phyloP scores from a whole-genome alignment of 306 rosid genomes.

The Rubus parviflorus region DNA sequence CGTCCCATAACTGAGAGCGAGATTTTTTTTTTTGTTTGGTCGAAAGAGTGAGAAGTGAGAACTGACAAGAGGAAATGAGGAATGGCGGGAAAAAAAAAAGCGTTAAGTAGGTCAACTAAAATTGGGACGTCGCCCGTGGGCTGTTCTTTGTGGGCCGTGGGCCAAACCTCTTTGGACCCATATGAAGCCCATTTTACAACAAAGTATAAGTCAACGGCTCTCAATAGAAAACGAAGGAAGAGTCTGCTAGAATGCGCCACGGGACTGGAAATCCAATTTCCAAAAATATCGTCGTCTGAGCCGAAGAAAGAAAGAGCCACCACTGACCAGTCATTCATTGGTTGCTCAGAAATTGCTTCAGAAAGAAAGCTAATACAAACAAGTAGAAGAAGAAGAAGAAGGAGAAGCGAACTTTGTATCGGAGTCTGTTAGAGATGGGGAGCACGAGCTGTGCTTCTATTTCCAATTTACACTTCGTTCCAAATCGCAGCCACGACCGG shows the following conservation, averaged over 20 bases:
- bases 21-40: not conserved
- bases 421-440: slow-evolving; percentile 45
- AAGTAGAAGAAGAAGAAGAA: slow-evolving; percentile 8
- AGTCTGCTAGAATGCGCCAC: slow-evolving; percentile 16
- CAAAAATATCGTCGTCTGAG: slow-evolving; percentile 32
- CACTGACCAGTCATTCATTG: slow-evolving; percentile 32
- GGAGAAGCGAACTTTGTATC: not conserved
- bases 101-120: not conserved
- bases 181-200: not conserved
- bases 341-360: slow-evolving; percentile 13
- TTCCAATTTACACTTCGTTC: slow-evolving; percentile 46
- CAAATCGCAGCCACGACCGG: slow-evolving; percentile 20
- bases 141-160: not conserved
- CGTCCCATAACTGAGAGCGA: slow-evolving; percentile 33
- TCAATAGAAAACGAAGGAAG: not conserved
- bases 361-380: not conserved
- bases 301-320: slow-evolving; percentile 19
- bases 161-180: not conserved
- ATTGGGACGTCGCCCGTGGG: no score
- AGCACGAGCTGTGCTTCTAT: slow-evolving; percentile 44
- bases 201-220: not conserved
- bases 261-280: not conserved
- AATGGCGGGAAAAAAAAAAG: slow-evolving; percentile 36
- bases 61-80: not conserved
- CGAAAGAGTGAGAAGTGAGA: not conserved